Percentiles rank a stretch among this genome's conserved stretches.
Evolutionary conservation across 805 yeast species (phyloP).

Genomic region (Millerago galiae): DNA sequence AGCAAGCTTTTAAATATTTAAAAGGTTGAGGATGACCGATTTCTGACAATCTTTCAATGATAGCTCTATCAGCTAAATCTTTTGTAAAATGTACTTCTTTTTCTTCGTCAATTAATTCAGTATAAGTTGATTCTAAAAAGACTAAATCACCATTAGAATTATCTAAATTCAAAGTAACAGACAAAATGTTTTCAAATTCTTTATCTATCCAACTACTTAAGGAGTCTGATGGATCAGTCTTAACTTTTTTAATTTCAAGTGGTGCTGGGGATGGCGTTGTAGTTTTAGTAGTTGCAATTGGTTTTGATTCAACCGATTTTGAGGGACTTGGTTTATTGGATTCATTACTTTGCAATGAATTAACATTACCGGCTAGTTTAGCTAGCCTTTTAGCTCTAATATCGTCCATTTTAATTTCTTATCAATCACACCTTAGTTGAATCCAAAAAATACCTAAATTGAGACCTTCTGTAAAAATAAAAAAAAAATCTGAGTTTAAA

Average conservation of each 20-base stretch:
- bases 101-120: conserved; percentile 18
- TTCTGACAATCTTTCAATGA: conserved; percentile 52
- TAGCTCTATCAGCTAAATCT: conserved; percentile 38
- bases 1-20: conserved; percentile 40
- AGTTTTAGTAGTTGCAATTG: conserved; percentile 1
- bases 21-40: conserved; percentile 42
- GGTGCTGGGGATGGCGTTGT: neutral
- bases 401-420: conserved; percentile 16
- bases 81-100: conserved; percentile 15
- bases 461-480: no score
- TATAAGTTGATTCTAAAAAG: conserved; percentile 20
- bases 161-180: conserved; percentile 18
- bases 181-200: conserved; percentile 12
- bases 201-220: conserved; percentile 9
- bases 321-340: neutral
- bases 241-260: conserved; percentile 1
- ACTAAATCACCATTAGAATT: conserved; percentile 4
- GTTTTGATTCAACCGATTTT: neutral
- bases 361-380: conserved; percentile 8
- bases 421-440: no score
- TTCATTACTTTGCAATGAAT: neutral
- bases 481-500: no score
- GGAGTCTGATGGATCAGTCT: conserved; percentile 1
- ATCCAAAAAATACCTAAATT: no score
- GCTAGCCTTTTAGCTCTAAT: conserved; percentile 32